These are phyloP conservation scores for Fusarium falciforme DNA, from an alignment of 2,329 filamentous ascomycete species.

Conservation along the genomic window DNA sequence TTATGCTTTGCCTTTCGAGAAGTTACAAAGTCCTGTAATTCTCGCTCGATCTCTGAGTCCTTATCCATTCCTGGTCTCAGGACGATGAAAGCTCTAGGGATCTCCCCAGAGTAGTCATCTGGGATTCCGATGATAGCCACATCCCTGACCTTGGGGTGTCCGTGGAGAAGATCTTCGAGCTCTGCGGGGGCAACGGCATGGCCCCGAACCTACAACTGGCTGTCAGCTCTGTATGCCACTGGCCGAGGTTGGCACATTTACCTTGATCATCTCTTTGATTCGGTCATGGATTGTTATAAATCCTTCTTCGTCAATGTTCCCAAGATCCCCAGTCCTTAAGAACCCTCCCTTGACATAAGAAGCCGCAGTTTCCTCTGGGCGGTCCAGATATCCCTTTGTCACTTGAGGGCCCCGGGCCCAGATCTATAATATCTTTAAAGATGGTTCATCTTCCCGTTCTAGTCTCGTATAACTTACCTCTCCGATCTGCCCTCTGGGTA, in stretches of 20 bases:
- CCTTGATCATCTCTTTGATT: neutral
- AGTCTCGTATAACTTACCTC: neutral
- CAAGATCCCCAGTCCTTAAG: too few relatives aligned
- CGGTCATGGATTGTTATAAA: too few relatives aligned
- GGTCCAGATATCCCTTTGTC: too few relatives aligned
- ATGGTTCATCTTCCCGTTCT: too few relatives aligned
- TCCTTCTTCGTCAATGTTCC: too few relatives aligned
- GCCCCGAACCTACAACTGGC: neutral
- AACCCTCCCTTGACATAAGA: too few relatives aligned
- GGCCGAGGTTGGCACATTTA: neutral
- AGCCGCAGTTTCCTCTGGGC: too few relatives aligned
- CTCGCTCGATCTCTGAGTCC: neutral
- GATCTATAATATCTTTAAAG: too few relatives aligned
- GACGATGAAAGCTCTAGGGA: neutral
- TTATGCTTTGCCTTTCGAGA: neutral
- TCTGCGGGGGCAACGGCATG: neutral
- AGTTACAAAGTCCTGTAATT: neutral
- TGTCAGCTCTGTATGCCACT: neutral
- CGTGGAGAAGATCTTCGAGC: neutral
- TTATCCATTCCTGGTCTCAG: neutral
- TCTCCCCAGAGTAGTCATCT: neutral
- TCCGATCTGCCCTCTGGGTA: neutral
- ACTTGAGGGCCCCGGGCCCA: too few relatives aligned
- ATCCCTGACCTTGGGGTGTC: neutral
- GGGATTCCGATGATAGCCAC: neutral